These are phyloP conservation scores for Cryptococcus wingfieldii DNA, from an alignment of 1,284 basidiomycete genomes.

Conservation along the genomic window DNA sequence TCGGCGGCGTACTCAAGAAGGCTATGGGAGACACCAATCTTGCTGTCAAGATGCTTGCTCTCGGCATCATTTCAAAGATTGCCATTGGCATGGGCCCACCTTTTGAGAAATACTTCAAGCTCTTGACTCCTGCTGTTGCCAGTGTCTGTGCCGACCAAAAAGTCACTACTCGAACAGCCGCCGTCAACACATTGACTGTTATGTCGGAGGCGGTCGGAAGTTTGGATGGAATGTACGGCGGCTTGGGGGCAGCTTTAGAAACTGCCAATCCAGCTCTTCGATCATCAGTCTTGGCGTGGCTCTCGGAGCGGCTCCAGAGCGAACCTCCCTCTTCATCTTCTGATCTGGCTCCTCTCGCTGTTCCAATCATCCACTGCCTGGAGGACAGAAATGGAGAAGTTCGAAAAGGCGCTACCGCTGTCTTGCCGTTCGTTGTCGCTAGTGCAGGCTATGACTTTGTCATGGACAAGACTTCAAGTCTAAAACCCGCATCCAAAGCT, in stretches of 20 bases:
- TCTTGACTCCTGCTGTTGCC: constrained; percentile 72
- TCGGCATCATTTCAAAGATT: constrained; percentile 85
- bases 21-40: constrained; percentile 91
- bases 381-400: constrained; percentile 92
- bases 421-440: constrained; percentile 73
- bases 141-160: constrained; percentile 92
- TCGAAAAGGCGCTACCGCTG: constrained; percentile 78
- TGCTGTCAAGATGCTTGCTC: constrained; percentile 80
- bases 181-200: constrained; percentile 69
- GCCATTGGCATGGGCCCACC: constrained; percentile 91
- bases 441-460: constrained; percentile 80
- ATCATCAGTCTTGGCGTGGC: constrained; percentile 77
- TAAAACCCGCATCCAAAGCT: constrained; percentile 87
- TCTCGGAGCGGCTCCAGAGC: constrained; percentile 52
- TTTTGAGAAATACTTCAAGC: constrained; percentile 82
- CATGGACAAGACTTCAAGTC: constrained; percentile 73
- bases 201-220: constrained; percentile 82
- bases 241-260: constrained; percentile 76
- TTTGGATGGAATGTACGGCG: constrained; percentile 73
- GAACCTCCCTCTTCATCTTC: constrained; percentile 52
- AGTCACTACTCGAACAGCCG: constrained; percentile 74
- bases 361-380: constrained; percentile 70
- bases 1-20: constrained; percentile 80
- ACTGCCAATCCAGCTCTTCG: constrained; percentile 83
- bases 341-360: constrained; percentile 72